These are phyloP conservation scores for Penicillium sp. DNA, from an alignment of 2,329 filamentous ascomycete species.

Conservation along the genomic window DNA sequence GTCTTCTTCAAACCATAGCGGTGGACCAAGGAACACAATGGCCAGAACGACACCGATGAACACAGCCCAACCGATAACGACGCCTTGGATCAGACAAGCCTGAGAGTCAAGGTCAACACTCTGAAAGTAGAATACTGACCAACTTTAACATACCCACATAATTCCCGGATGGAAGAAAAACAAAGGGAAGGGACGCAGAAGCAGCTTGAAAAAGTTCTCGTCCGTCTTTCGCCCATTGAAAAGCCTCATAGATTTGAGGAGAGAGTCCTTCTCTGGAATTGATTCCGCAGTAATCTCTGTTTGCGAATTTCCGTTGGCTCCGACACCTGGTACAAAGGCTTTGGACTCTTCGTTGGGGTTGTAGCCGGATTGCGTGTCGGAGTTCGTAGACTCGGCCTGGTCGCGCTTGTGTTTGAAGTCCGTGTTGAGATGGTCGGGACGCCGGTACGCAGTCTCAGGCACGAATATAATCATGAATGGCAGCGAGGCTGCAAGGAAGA, in stretches of 20 bases:
- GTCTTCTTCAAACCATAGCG: conserved; percentile 77
- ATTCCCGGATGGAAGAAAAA: conserved; percentile 77
- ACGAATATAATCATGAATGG: conserved; percentile 73
- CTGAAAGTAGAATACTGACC: not conserved
- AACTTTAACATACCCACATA: conserved; percentile 57
- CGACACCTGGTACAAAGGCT: conserved; percentile 1
- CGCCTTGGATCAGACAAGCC: conserved; percentile 75
- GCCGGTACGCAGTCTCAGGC: conserved; percentile 77
- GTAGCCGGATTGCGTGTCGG: conserved; percentile 4
- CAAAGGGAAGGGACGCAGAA: conserved; percentile 74
- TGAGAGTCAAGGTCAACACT: conserved; percentile 10
- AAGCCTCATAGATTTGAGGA: conserved; percentile 59
- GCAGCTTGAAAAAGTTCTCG: conserved; percentile 65
- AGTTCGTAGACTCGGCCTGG: conserved; percentile 14
- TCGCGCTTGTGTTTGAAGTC: conserved; percentile 54
- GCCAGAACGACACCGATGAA: conserved; percentile 82
- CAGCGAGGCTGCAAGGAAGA: conserved; percentile 71
- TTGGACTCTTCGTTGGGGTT: conserved; percentile 13
- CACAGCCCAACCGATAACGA: conserved; percentile 92
- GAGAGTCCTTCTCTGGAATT: conserved; percentile 54
- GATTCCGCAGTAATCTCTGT: conserved; percentile 8
- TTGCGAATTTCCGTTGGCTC: conserved; percentile 3
- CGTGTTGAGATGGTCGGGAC: conserved; percentile 66
- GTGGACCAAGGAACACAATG: conserved; percentile 76
- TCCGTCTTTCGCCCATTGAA: conserved; percentile 83